phyloP scores from a whole-genome alignment of 805 yeast species.

The Wickerhamiella azymoides region DNA sequence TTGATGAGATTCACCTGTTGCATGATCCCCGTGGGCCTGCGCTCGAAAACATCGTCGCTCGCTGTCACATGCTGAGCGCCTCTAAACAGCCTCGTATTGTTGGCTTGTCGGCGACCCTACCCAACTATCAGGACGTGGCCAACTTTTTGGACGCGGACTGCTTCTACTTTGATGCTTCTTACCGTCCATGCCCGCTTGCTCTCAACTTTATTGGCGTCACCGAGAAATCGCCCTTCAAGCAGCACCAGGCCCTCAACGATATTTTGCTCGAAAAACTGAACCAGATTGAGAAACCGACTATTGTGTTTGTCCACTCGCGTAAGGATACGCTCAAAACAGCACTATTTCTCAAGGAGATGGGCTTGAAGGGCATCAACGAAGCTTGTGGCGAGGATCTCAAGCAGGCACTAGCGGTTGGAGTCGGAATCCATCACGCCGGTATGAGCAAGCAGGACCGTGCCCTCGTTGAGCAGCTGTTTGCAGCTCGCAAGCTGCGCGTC shows the following conservation, averaged over 20 bases:
- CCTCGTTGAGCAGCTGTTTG: constrained; percentile 71
- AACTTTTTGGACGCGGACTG: constrained; percentile 52
- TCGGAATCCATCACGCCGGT: constrained; percentile 92
- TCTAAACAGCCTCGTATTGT: constrained; percentile 40
- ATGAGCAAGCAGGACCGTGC: constrained; percentile 57
- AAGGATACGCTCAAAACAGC: constrained; percentile 86
- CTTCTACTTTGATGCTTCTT: constrained; percentile 70
- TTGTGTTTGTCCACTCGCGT: constrained; percentile 86
- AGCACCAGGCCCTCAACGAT: constrained; percentile 71
- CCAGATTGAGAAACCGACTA: constrained; percentile 64
- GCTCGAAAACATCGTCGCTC: constrained; percentile 70
- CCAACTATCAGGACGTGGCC: constrained; percentile 80
- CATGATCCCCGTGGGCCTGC: constrained; percentile 97
- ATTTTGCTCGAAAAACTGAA: constrained; percentile 72
- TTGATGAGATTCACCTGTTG: constrained; percentile 85
- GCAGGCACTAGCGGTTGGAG: constrained; percentile 52
- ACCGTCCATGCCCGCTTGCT: constrained; percentile 82
- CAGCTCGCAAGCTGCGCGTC: constrained; percentile 73
- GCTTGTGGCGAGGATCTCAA: constrained; percentile 45
- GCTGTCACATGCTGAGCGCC: constrained; percentile 40
- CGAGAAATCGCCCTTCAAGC: constrained; percentile 66
- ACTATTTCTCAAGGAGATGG: constrained; percentile 46
- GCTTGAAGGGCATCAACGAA: constrained; percentile 37
- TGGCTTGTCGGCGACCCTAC: constrained; percentile 86
- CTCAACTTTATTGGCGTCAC: constrained; percentile 83